A percentile compares a stretch with the other conserved stretches of the same genome.
These are phyloP conservation scores for Nigrospora osmanthi DNA, from an alignment of 2,329 filamentous ascomycete species.

Conservation along the genomic window DNA sequence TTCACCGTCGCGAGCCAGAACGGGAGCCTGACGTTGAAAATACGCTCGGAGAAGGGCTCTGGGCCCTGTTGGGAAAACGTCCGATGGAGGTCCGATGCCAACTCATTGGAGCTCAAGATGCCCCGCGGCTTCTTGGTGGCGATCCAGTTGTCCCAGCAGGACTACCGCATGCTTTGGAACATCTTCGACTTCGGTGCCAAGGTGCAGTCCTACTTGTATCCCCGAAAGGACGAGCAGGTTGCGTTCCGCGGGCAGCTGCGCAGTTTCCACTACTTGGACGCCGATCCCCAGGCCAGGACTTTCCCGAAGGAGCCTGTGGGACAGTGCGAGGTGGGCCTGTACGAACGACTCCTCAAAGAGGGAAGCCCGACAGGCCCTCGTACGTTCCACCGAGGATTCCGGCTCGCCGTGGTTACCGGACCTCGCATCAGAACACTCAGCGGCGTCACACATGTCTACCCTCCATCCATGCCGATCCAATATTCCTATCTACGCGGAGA, in stretches of 20 bases:
- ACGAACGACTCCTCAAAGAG: conserved; percentile 62
- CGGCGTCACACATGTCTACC: conserved; percentile 63
- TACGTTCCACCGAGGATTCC: conserved; percentile 69
- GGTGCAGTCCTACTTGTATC: conserved; percentile 63
- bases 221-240: conserved; percentile 60
- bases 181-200: conserved; percentile 81
- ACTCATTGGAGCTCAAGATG: conserved; percentile 59
- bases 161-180: conserved; percentile 72
- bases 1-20: conserved; percentile 75
- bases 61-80: conserved; percentile 78
- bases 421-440: conserved; percentile 71
- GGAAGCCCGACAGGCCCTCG: conserved; percentile 66
- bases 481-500: conserved; percentile 73
- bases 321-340: conserved; percentile 66
- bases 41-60: conserved; percentile 59
- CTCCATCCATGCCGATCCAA: conserved; percentile 59
- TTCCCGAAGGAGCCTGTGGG: conserved; percentile 71
- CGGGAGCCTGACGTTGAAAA: conserved; percentile 64
- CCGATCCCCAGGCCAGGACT: conserved; percentile 56
- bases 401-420: conserved; percentile 70
- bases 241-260: conserved; percentile 63
- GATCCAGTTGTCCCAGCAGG: conserved; percentile 64
- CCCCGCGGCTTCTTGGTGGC: conserved; percentile 69
- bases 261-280: conserved; percentile 75
- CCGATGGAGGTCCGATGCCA: conserved; percentile 64